phyloP scores from a whole-genome alignment of 2,329 filamentous ascomycete genomes.

The Cladosporium sp. region DNA sequence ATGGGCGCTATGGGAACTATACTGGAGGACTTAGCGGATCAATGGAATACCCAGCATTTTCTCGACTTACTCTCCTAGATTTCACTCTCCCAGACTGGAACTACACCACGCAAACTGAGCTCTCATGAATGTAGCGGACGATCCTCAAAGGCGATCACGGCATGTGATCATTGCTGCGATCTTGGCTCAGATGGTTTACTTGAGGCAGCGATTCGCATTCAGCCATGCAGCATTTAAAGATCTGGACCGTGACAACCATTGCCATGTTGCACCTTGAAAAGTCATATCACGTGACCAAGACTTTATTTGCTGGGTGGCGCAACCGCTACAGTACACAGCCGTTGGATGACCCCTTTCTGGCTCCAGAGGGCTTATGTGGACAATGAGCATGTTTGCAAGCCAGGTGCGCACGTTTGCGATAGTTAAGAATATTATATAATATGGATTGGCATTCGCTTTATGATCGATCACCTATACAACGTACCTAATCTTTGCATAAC shows the following conservation, averaged over 20 bases:
- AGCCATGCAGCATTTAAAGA: not conserved
- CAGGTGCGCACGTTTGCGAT: not conserved
- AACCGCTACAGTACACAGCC: not conserved
- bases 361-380: not conserved
- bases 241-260: not conserved
- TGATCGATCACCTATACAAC: not conserved
- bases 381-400: not conserved
- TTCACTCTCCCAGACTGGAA: not conserved
- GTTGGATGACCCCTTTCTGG: not conserved
- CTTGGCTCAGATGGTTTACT: not conserved
- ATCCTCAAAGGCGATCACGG: not conserved
- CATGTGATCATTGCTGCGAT: not conserved
- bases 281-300: not conserved
- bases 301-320: too few relatives aligned
- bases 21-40: slow-evolving; percentile 1
- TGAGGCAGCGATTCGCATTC: not conserved
- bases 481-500: not conserved
- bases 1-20: slow-evolving; percentile 15
- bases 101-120: not conserved
- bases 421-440: not conserved
- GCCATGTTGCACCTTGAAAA: not conserved
- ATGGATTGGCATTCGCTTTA: not conserved
- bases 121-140: not conserved
- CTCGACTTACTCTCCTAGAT: not conserved
- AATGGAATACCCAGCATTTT: slow-evolving; percentile 14